phyloP scores from a whole-genome alignment of 495 filamentous ascomycete genomes.

The Lepraria neglecta region DNA sequence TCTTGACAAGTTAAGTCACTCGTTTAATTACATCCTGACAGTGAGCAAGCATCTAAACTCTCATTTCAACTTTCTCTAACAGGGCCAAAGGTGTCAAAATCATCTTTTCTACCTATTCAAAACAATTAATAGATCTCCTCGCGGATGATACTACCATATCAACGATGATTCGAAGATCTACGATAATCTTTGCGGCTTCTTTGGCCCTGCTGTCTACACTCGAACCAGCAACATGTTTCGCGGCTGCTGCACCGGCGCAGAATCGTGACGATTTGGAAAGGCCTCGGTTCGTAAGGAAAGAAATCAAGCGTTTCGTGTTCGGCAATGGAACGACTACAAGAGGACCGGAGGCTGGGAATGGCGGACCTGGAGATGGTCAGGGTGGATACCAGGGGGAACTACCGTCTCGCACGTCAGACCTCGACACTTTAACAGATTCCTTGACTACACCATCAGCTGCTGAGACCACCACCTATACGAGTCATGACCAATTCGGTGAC shows the following conservation, averaged over 20 bases:
- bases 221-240: conserved; percentile 36
- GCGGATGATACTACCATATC: not conserved
- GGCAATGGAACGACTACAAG: conserved; percentile 33
- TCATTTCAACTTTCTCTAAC: not conserved
- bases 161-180: conserved; percentile 41
- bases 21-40: conserved; percentile 50
- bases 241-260: conserved; percentile 25
- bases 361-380: not conserved
- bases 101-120: conserved; percentile 26
- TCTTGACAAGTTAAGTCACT: conserved; percentile 54
- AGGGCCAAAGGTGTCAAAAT: conserved; percentile 11
- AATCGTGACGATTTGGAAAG: conserved; percentile 28
- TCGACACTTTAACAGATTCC: conserved; percentile 1
- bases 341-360: conserved; percentile 36
- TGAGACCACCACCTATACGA: not conserved
- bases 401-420: conserved; percentile 4
- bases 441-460: not conserved
- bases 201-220: conserved; percentile 47
- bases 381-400: too few relatives aligned
- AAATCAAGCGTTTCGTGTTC: conserved; percentile 50
- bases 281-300: conserved; percentile 54
- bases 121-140: not conserved
- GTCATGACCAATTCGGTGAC: not conserved
- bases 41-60: conserved; percentile 32
- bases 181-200: conserved; percentile 44